These are phyloP conservation scores for Fusarium goolgardi DNA, from an alignment of 2,329 filamentous ascomycete genomes.

Conservation along the genomic window DNA sequence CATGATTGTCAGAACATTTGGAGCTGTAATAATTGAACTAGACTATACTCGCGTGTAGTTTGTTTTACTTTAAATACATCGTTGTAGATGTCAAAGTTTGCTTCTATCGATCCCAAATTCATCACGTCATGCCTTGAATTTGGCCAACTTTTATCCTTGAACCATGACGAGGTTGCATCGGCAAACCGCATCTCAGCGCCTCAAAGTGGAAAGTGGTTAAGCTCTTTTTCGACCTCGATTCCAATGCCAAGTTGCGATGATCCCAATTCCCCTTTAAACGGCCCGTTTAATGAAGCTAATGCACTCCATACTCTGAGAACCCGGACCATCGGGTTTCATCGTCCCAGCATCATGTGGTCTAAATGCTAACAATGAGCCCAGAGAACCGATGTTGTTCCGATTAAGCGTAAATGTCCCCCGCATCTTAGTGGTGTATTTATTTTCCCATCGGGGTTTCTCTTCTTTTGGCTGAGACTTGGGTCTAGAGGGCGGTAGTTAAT, in stretches of 20 bases:
- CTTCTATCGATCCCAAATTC: background rate
- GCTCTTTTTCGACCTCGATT: background rate
- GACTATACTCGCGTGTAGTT: too few relatives aligned
- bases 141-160: constrained; percentile 2
- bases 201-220: constrained; percentile 4
- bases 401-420: constrained; percentile 9
- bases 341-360: background rate
- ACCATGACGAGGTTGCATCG: constrained; percentile 13
- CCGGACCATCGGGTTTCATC: constrained; percentile 11
- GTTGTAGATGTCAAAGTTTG: too few relatives aligned
- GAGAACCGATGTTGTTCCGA: background rate
- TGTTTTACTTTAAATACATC: background rate
- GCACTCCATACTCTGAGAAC: background rate
- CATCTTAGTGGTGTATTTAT: constrained; percentile 6
- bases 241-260: constrained; percentile 6
- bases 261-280: constrained; percentile 24
- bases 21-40: too few relatives aligned
- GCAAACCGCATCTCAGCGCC: background rate
- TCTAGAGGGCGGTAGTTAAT: constrained; percentile 15
- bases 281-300: constrained; percentile 23
- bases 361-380: background rate
- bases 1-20: background rate
- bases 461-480: constrained; percentile 1
- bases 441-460: constrained; percentile 27
- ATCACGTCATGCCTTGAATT: background rate